Evolutionary conservation across 2,329 filamentous ascomycete genomes (phyloP), one percentile per base, ranked within the genome.

Genomic region (Penicillium sp.): DNA sequence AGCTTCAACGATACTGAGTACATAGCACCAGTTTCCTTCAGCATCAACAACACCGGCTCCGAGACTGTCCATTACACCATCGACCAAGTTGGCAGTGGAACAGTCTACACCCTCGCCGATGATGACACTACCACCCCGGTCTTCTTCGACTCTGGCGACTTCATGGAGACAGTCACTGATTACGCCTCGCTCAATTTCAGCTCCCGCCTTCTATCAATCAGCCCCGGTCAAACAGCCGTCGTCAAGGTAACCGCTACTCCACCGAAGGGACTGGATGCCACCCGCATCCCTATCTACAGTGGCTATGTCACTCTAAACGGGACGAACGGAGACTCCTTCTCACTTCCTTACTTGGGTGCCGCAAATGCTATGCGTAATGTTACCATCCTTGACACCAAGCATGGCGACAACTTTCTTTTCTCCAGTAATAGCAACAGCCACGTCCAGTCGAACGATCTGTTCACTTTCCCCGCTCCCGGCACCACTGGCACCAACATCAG

Each of bases 311-410:
- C 65, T 3, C 26, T 69, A 22, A 67, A 67, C 16, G 65, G 62
- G 2, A 66, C 62, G 16, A 46, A 35, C 7, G 49, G 33, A 8
- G 66, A 66, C 35, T 66, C 61, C 4, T 62, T 71, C 31, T 68
- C 68, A 21, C 58, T 73, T 9, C 70, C 71, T 6, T 74, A 74
- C 57, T 61, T 69, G 26, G 71, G 71, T 11, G 63, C 70, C n/a
- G 69, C 63, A 16, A 57, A 59, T 19, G 52, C 52, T 13, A 60
- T 65, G 57, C 57, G 58, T 35, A 58, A 62, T 35, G 53, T 61
- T n/a, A 59, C 61, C 13, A 55, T 61, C 45, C 51, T 63, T 1
- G 53, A 66, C 35, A 51, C 55, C 27, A 55, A 16, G 9, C 22
- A 33, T 3, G 52, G 52, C 7, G 48, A 27, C 45, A 58, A 58